Evolutionary conservation across 2,329 filamentous ascomycete genomes (phyloP), one percentile per base, ranked within the genome.

Genomic region (Fusarium sp.): DNA sequence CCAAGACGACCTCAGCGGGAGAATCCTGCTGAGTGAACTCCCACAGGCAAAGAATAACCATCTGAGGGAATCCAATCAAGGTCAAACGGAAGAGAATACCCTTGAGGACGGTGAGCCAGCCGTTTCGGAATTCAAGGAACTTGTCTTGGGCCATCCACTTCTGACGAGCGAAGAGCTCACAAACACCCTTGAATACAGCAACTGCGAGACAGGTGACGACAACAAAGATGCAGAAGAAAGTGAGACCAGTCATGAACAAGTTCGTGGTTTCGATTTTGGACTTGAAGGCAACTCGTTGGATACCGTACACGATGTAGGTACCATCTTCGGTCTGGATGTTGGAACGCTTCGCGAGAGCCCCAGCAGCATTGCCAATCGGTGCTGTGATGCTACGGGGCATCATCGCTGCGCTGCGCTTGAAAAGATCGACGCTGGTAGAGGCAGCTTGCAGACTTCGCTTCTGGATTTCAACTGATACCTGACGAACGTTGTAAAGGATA

Each of bases 81-180:
- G 94, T 89, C 74, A 97, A 85, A 68, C 95, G 91, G 86, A 96
- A 97, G 68, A 97, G 85, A 71, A 97, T 96, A 57, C 95, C 95
- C 83, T 97, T 96, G 74, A 97, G 86, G 7, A 97, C 91, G 15
- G 94, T 94, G 67, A 90, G 89, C 95, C 95, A 97, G 70, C 93
- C 94, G 73, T 96, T 95, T 67, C 95, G 91, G 87, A 98, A 97
- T 73, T 97, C 94, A 71, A 91, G 84, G 79, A 97, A 97, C 73
- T 92, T 94, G 76, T 97, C 91, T 56, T 84, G 83, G 80, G 93
- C 91, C 83, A 97, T 93, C 85, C 88, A 91, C 73, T 89, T 88
- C 65, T 88, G 84, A 81, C 89, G 93, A 70, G 89, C 89, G 12
- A 91, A 88, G 47, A 91, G 77, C 78, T 97, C 94, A 77, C 91